These are phyloP conservation scores for Grosmannia penicillata DNA, from an alignment of 2,329 filamentous ascomycete genomes.

Conservation along the genomic window DNA sequence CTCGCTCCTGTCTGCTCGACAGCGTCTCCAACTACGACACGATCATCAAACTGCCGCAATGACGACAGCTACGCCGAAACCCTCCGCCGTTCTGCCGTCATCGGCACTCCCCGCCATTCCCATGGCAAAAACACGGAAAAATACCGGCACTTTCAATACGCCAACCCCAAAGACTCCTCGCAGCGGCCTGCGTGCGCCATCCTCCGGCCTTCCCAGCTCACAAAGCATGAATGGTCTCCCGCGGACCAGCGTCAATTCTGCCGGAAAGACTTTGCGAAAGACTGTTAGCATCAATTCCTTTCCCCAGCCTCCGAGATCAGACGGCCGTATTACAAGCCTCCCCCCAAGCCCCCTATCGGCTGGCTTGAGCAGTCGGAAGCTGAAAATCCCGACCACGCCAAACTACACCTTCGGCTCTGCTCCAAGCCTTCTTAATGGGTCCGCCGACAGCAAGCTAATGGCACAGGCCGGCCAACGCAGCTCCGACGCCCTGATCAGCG, in stretches of 20 bases:
- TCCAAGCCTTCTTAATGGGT: conserved; percentile 66
- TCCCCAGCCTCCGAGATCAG: conserved; percentile 69
- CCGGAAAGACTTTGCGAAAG: conserved; percentile 63
- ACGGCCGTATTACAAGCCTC: conserved; percentile 41
- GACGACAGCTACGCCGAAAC: conserved; percentile 50
- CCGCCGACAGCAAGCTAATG: conserved; percentile 62
- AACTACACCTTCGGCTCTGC: conserved; percentile 37
- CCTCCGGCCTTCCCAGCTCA: conserved; percentile 14
- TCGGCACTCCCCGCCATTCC: conserved; percentile 62
- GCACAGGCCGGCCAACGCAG: conserved; percentile 46
- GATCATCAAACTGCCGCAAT: conserved; percentile 16
- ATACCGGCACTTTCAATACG: conserved; percentile 31
- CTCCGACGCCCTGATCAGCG: conserved; percentile 60
- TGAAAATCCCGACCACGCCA: conserved; percentile 40
- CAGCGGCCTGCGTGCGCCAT: conserved; percentile 9
- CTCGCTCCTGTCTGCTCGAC: too few relatives aligned
- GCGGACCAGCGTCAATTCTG: conserved; percentile 37
- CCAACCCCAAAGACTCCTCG: conserved; percentile 27
- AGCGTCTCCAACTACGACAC: neutral
- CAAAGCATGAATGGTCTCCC: conserved; percentile 40
- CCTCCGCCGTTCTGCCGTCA: conserved; percentile 55
- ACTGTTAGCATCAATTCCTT: conserved; percentile 90
- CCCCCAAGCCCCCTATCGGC: conserved; percentile 46
- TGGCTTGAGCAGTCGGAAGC: conserved; percentile 35
- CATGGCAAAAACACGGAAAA: conserved; percentile 56